phyloP scores from a whole-genome alignment of 2,329 filamentous ascomycete species.

The Periconia sp. region DNA sequence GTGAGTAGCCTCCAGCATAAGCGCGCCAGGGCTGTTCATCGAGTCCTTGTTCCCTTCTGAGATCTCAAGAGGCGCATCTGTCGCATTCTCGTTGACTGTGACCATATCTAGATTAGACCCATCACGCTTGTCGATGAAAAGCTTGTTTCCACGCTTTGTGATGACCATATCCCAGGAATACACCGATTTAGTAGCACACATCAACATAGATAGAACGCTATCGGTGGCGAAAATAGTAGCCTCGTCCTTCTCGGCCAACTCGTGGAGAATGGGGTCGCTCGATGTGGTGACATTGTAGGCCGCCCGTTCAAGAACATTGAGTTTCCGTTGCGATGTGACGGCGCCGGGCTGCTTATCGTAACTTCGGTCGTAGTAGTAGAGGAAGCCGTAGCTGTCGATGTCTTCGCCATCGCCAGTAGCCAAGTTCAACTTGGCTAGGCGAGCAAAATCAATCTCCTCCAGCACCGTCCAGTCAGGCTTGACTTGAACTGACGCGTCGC shows the following conservation, averaged over 20 bases:
- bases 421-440: constrained; percentile 92
- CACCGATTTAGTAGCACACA: constrained; percentile 95
- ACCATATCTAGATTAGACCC: constrained; percentile 95
- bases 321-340: constrained; percentile 84
- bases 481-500: constrained; percentile 94
- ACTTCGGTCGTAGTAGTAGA: constrained; percentile 96
- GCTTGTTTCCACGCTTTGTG: constrained; percentile 89
- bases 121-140: constrained; percentile 98
- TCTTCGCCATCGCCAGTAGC: constrained; percentile 96
- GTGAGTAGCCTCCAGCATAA: constrained; percentile 97
- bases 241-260: constrained; percentile 93
- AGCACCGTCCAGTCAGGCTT: constrained; percentile 94
- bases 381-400: constrained; percentile 92
- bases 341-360: constrained; percentile 90
- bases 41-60: constrained; percentile 91
- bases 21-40: constrained; percentile 90
- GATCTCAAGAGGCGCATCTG: constrained; percentile 89
- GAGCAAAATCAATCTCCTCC: constrained; percentile 98
- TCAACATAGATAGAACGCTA: constrained; percentile 97
- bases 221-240: constrained; percentile 97
- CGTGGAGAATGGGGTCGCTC: constrained; percentile 94
- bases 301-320: constrained; percentile 88
- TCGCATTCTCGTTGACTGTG: constrained; percentile 98
- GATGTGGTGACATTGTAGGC: constrained; percentile 98
- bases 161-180: constrained; percentile 99